phyloP scores from a whole-genome alignment of 169 alveolate species.

The Babesia gibsoni region DNA sequence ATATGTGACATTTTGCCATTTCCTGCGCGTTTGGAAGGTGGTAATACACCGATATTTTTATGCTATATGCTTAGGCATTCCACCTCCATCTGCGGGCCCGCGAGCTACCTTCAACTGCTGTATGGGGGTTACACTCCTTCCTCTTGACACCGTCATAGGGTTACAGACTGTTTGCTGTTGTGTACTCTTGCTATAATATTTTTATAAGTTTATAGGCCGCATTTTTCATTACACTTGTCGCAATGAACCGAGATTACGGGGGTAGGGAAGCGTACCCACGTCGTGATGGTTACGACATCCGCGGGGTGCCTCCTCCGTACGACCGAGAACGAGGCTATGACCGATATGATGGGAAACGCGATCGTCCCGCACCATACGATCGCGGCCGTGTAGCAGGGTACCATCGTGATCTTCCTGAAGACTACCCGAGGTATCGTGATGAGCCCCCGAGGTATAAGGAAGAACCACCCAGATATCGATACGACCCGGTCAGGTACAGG shows the following conservation, averaged over 20 bases:
- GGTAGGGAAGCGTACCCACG: constrained; percentile 13
- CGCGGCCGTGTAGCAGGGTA: constrained; percentile 6
- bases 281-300: constrained; percentile 27
- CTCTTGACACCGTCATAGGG: too few species aligned
- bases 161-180: too few species aligned
- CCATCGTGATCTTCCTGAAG: constrained; percentile 21
- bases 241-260: constrained; percentile 37
- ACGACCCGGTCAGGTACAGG: constrained; percentile 28
- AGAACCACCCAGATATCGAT: constrained; percentile 14
- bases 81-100: too few species aligned
- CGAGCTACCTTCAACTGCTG: too few species aligned
- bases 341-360: constrained; percentile 21
- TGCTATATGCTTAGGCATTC: too few species aligned
- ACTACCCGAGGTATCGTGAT: constrained; percentile 21
- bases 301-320: constrained; percentile 33
- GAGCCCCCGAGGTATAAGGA: constrained; percentile 26
- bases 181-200: too few species aligned
- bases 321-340: constrained; percentile 33
- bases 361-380: constrained; percentile 52
- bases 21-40: too few species aligned
- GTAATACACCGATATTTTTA: too few species aligned
- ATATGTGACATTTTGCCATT: too few species aligned
- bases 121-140: too few species aligned
- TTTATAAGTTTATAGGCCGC: too few species aligned
- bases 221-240: too few species aligned